A percentile compares a stretch with the other conserved stretches of the same genome.
phyloP scores from a whole-genome alignment of 805 yeast genomes.

The Spathaspora boniae region DNA sequence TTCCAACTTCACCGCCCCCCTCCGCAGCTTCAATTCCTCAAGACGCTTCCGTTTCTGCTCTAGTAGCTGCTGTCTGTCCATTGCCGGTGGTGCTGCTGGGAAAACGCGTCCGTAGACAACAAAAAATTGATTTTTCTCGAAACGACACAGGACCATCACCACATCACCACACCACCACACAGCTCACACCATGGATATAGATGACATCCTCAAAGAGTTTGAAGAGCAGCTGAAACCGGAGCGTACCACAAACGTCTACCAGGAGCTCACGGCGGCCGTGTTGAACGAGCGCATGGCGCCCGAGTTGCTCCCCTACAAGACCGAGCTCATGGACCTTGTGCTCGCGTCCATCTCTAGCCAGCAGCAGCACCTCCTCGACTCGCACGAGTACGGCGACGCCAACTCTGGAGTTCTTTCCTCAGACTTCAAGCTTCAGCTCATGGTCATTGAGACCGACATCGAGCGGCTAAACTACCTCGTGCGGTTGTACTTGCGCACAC shows the following conservation, averaged over 20 bases:
- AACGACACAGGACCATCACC: too few species aligned
- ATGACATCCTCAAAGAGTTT: constrained; percentile 67
- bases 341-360: constrained; percentile 61
- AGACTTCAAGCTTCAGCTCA: constrained; percentile 71
- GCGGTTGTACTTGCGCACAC: constrained; percentile 75
- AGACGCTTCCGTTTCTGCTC: constrained; percentile 39
- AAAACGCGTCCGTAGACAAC: background rate
- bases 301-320: constrained; percentile 75
- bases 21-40: constrained; percentile 21
- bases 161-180: too few species aligned
- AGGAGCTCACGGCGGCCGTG: constrained; percentile 63
- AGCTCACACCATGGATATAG: constrained; percentile 43
- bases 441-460: constrained; percentile 87
- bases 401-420: constrained; percentile 37
- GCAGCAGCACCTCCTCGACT: constrained; percentile 70
- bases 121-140: too few species aligned
- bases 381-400: constrained; percentile 67
- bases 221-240: constrained; percentile 28
- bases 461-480: constrained; percentile 81
- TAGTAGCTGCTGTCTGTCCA: constrained; percentile 36
- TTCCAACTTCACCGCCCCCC: constrained; percentile 7
- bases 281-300: constrained; percentile 83
- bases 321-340: constrained; percentile 53
- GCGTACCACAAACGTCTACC: constrained; percentile 28
- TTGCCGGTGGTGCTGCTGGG: constrained; percentile 4